Evolutionary conservation across 176 grass and related monocot species (phyloP).

Genomic region (Poa annua): DNA sequence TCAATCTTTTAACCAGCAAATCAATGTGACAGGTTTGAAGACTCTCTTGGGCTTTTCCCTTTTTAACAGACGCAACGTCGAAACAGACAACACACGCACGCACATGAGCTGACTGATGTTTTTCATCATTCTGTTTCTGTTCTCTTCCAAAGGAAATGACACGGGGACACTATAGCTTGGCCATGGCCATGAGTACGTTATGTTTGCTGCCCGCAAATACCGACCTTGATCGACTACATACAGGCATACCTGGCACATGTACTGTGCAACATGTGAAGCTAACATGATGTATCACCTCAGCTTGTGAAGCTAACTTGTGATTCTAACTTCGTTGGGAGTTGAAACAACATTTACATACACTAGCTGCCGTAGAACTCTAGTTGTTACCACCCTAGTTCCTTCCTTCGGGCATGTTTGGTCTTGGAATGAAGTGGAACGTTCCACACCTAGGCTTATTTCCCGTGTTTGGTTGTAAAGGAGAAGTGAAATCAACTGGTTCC

Average conservation of each 20-base stretch:
- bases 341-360: not conserved
- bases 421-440: no score
- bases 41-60: conserved; percentile 37
- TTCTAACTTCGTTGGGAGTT: not conserved
- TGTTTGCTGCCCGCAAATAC: not conserved
- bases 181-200: conserved; percentile 20
- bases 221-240: not conserved
- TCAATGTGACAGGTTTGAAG: conserved; percentile 28
- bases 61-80: conserved; percentile 4
- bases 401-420: no score
- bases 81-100: conserved; percentile 59
- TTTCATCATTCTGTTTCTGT: conserved; percentile 53
- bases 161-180: conserved; percentile 16
- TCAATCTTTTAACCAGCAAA: conserved; percentile 56
- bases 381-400: no score
- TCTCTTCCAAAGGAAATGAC: not conserved
- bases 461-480: no score
- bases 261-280: conserved; percentile 19
- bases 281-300: not conserved
- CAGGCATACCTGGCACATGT: not conserved
- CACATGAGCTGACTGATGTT: conserved; percentile 50
- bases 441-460: no score
- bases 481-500: no score
- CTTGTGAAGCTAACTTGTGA: no score
- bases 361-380: not conserved